Evolutionary conservation across 345 rosid genomes (phyloP), one percentile per base, ranked within the genome.

Genomic region (Camelina hispida): DNA sequence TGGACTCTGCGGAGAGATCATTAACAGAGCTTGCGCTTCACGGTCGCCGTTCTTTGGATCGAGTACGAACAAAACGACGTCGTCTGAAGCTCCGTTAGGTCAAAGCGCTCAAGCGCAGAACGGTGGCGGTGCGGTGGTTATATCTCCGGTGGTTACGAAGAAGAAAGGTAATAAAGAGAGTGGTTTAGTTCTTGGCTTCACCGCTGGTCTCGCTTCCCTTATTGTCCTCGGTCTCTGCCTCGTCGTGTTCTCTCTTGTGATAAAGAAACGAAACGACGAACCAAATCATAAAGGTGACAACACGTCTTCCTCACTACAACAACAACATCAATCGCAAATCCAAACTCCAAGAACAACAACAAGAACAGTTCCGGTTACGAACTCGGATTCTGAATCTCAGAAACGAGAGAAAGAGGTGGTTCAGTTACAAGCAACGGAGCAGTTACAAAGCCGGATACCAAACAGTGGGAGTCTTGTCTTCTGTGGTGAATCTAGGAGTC

Each of bases 1-100:
- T n/a, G 78, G 81, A 30, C 86, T 95, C 25, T 95, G 99, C 77
- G 97, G 99, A 0, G 91, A 86, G 93, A 76, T 89, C 7, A 81
- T 90, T 6, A 86, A 89, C 57, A 78, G 71, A 73, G 85, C 84
- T 3, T 95, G 97, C 78, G 63, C 71, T 47, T 64, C 89, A 2
- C 84, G 78, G 35, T 75, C 91, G 4, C 97, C 97, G 1, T 89
- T 94, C 82, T 88, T 94, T 30, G 88, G 80, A 0, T 73, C 87
- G 1, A 28, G 30, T 28, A 46, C 67, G 38, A 71, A 55, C 81
- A 63, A 84, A 52, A 74, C 86, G 32, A 7, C 69, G 12, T 76
- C 90, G 9, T 71, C 88, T 0, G 47, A 83, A 5, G 70, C 86
- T 22, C 91, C 99, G 47, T 76, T 87, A 14, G 85, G 83, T 2